Evolutionary conservation across 805 yeast genomes (phyloP), one percentile per base, ranked within the genome.

Genomic region (Candida berthetii): DNA sequence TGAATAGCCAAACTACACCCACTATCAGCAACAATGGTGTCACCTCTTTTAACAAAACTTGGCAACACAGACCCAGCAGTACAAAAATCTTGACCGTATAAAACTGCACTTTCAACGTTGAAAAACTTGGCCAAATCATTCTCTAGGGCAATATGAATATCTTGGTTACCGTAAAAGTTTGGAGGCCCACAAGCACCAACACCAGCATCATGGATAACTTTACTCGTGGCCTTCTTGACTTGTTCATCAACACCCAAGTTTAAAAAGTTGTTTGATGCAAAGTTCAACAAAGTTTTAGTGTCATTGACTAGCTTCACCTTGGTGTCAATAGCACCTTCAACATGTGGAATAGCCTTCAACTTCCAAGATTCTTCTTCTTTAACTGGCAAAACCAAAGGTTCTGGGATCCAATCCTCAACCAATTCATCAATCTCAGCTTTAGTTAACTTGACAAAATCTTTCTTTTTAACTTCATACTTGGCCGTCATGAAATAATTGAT

Each of bases 181-280:
- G 97, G 95, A 5, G 99, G 98, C 33, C 98, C 96, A 69, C 99
- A 93, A 1, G 97, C 91, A 48, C 99, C 99, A 39, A 93, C 97
- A 58, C 99, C 99, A 44, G 84, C 79, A 43, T 71, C 69, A 37
- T 69, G 68, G 46, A 93, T 79, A 18, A 78, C 71, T 25, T 67
- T 59, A 40, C 76, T 71, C 4, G 89, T 88, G 11, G 69, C 73
- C 17, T 68, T 60, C 40, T 67, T 66, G 32, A 88, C 68, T 14
- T 47, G 58, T 17, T 63, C 61, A 50, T 74, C 64, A 28, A 63
- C 62, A 38, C 82, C 74, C 57, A 88, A 65, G 52, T 80, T 75
- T 55, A 87, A 70, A 50, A 82, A 82, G 63, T 91, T 96, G 42
- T 74, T 62, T 3, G 88, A 75, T 4, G 89, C 74, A 52, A 89